phyloP scores from a whole-genome alignment of 2,329 filamentous ascomycete genomes.

The Leptosphaerulina australis region DNA sequence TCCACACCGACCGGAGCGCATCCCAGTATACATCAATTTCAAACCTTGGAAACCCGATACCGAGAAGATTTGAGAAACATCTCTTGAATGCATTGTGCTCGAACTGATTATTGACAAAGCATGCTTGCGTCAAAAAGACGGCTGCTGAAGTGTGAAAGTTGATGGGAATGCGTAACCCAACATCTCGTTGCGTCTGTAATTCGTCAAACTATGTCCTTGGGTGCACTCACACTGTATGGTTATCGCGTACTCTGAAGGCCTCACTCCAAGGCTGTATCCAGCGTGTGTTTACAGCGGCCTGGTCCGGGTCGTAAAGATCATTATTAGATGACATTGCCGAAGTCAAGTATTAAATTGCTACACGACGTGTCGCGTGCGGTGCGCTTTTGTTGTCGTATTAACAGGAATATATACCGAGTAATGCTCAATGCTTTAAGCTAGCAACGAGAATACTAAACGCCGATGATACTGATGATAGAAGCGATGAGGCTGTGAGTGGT shows the following conservation, averaged over 20 bases:
- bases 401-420: neutral
- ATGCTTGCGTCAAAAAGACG: slow-evolving; percentile 63
- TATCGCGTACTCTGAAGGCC: slow-evolving; percentile 37
- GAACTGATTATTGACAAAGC: slow-evolving; percentile 62
- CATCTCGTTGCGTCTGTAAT: slow-evolving; percentile 64
- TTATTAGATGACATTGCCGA: slow-evolving; percentile 37
- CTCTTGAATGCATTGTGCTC: slow-evolving; percentile 57
- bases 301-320: slow-evolving; percentile 40
- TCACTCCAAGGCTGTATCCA: slow-evolving; percentile 42
- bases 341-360: slow-evolving; percentile 15
- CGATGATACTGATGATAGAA: neutral
- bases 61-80: slow-evolving; percentile 68
- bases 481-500: neutral
- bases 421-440: neutral
- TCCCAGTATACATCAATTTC: slow-evolving; percentile 71
- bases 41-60: slow-evolving; percentile 63
- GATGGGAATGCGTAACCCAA: slow-evolving; percentile 64
- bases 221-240: neutral
- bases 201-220: neutral
- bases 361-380: slow-evolving; percentile 17
- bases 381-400: neutral
- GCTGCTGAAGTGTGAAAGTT: slow-evolving; percentile 66
- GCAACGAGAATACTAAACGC: neutral
- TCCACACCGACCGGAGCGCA: slow-evolving; percentile 59
- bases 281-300: slow-evolving; percentile 32